phyloP scores from a whole-genome alignment of 352 stramenopile species.

The Globisporangium uncinulatum region DNA sequence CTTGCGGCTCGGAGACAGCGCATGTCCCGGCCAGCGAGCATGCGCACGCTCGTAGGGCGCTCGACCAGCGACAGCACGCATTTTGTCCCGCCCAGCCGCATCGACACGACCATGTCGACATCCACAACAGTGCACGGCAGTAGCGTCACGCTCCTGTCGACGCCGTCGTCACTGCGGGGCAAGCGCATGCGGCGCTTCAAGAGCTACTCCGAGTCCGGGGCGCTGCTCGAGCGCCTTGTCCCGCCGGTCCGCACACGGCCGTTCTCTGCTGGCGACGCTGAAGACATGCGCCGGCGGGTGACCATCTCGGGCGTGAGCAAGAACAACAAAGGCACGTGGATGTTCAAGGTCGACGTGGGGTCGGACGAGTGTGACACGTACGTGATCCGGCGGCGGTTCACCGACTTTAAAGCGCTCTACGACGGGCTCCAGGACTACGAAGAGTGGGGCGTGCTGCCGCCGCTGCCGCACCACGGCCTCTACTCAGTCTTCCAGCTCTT shows the following conservation, averaged over 20 bases:
- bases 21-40: conserved; percentile 8
- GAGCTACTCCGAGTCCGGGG: conserved; percentile 56
- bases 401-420: conserved; percentile 66
- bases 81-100: neutral
- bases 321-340: conserved; percentile 63
- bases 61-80: conserved; percentile 12
- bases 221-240: conserved; percentile 39
- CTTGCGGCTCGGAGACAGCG: conserved; percentile 1
- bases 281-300: conserved; percentile 41
- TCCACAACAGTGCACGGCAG: conserved; percentile 17
- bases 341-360: conserved; percentile 71
- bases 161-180: conserved; percentile 11
- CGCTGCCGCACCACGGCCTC: conserved; percentile 58
- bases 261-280: conserved; percentile 44
- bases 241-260: conserved; percentile 28
- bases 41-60: conserved; percentile 7
- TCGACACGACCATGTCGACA: too few relatives aligned
- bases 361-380: conserved; percentile 52
- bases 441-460: conserved; percentile 18
- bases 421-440: conserved; percentile 40
- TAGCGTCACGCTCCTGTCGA: conserved; percentile 16
- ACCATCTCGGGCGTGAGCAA: conserved; percentile 59
- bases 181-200: conserved; percentile 39
- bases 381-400: conserved; percentile 66
- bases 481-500: conserved; percentile 66